These are phyloP conservation scores for Lithospermum erythrorhizon DNA, from an alignment of 257 asterid species.

Conservation along the genomic window DNA sequence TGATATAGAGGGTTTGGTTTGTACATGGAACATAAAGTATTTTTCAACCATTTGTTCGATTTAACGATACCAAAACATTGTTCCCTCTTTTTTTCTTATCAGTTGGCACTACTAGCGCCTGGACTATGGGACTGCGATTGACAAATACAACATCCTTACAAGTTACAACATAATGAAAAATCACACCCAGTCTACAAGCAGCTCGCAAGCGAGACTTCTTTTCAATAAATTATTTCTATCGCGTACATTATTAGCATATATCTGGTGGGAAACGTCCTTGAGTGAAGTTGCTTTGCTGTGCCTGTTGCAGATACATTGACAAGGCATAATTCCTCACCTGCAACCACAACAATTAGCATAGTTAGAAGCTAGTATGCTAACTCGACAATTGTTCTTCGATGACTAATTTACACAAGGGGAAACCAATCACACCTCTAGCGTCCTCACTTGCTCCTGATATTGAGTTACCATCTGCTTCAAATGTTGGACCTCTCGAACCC, in stretches of 20 bases:
- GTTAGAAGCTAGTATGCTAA: not conserved
- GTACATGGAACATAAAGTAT: too few relatives aligned
- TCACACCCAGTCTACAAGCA: not conserved
- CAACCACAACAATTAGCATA: slow-evolving; percentile 11
- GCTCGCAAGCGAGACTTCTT: not conserved
- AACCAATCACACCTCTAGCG: slow-evolving; percentile 54
- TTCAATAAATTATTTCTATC: too few relatives aligned
- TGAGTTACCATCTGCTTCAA: slow-evolving; percentile 59
- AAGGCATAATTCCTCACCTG: slow-evolving; percentile 72
- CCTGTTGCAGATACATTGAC: slow-evolving; percentile 52
- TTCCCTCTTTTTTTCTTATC: too few relatives aligned
- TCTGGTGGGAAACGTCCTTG: slow-evolving; percentile 60
- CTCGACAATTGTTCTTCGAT: not conserved
- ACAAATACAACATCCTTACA: too few relatives aligned
- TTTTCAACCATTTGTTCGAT: too few relatives aligned
- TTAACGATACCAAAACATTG: too few relatives aligned
- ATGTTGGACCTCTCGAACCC: slow-evolving; percentile 52
- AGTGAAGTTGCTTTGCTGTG: slow-evolving; percentile 46
- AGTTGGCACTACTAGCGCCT: too few relatives aligned
- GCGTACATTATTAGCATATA: slow-evolving; percentile 26
- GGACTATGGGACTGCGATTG: too few relatives aligned
- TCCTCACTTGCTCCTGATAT: slow-evolving; percentile 58
- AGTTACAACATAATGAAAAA: too few relatives aligned
- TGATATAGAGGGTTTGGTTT: too few relatives aligned
- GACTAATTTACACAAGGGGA: too few relatives aligned